Evolutionary conservation across 805 yeast species (phyloP), one percentile per base, ranked within the genome.

Genomic region (Candida endomychidarum): DNA sequence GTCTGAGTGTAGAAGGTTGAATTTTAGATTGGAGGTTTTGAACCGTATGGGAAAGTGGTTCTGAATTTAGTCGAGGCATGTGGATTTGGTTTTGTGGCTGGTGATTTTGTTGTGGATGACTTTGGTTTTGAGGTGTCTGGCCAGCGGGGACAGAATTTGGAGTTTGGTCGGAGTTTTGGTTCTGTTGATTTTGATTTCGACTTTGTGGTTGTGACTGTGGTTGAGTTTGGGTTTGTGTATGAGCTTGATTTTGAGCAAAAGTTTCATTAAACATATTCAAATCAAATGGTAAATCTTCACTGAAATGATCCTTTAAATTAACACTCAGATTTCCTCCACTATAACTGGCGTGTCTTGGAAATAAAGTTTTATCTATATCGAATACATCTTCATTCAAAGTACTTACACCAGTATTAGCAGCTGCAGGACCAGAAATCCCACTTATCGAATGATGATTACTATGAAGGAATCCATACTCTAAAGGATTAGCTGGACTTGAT

Each of bases 281-380:
- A n/a, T 29, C 33, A 29, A 29, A 29, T 6, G 33, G 33, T 18
- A 29, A 18, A 29, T 29, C 23, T 11, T 29, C 33, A 29, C 23
- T 29, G 23, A 29, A 29, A 29, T 29, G 33, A 33, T 76, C 82
- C 45, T 72, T 69, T 21, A 61, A 51, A n/a, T 74, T 74, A 1
- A 83, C 70, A 52, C 33, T 29, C 17, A 17, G 17, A 29, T 29
- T 29, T 7, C 33, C 43, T n/a, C 43, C 49, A 16, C 38, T 29
- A 28, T 28, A 46, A n/a, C 46, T 41, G 15, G 43, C 28, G 20
- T 46, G 49, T 8, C 49, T 21, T 9, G 49, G 49, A 18, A 46
- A 46, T 17, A 40, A n/a, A 15, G 20, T 24, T 12, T 25, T 42
- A 26, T 32, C 33, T n/a, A 17, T 25, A 34, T 26, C 27, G 19